These are phyloP conservation scores for Cyberlindnera mississippiensis DNA, from an alignment of 805 yeast genomes.

Conservation along the genomic window DNA sequence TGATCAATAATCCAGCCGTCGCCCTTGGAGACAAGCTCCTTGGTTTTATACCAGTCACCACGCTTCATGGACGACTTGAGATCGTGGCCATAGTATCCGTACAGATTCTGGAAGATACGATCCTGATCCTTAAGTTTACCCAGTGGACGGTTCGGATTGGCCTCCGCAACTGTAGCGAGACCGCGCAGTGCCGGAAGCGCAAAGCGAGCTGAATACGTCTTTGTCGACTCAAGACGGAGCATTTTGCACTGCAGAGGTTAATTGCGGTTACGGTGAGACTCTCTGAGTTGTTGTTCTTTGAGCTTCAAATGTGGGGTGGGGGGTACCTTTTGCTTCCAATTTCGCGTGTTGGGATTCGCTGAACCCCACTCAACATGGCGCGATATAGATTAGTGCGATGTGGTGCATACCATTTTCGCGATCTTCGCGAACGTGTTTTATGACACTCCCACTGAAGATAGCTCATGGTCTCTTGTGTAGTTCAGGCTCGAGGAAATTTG, in stretches of 20 bases:
- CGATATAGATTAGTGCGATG: too few species aligned
- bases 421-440: too few species aligned
- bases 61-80: conserved; percentile 67
- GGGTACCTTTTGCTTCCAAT: neutral
- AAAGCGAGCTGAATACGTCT: neutral
- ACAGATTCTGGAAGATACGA: conserved; percentile 82
- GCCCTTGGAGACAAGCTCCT: conserved; percentile 78
- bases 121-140: conserved; percentile 82
- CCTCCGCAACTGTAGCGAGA: conserved; percentile 41
- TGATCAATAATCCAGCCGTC: conserved; percentile 89
- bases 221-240: neutral
- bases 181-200: conserved; percentile 13
- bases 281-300: neutral
- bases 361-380: too few species aligned
- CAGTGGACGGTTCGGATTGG: conserved; percentile 48
- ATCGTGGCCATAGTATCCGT: conserved; percentile 71
- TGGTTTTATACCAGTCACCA: conserved; percentile 93
- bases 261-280: too few species aligned
- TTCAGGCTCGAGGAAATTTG: too few species aligned
- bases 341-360: neutral
- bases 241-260: neutral
- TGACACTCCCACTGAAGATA: too few species aligned
- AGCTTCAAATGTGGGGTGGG: neutral
- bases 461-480: too few species aligned
- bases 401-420: too few species aligned